These are phyloP conservation scores for Acacia confusa DNA, from an alignment of 306 rosid genomes.

Conservation along the genomic window DNA sequence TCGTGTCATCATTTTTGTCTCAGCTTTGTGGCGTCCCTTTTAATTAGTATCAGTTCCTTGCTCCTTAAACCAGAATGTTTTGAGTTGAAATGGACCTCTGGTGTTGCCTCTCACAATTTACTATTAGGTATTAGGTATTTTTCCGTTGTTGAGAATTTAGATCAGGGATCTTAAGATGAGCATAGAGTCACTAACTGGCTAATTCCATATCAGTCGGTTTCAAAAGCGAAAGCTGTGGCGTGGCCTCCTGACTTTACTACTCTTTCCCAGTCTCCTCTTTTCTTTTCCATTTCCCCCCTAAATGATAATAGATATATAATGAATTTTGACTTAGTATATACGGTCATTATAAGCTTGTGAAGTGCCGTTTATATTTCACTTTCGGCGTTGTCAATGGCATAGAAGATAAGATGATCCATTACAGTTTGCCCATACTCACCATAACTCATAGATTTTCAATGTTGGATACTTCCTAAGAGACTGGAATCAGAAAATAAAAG, in stretches of 20 bases:
- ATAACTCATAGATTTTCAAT: constrained; percentile 35
- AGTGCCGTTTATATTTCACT: constrained; percentile 21
- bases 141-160: constrained; percentile 7
- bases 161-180: not conserved
- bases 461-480: not conserved
- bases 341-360: constrained; percentile 45
- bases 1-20: constrained; percentile 6
- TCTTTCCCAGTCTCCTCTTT: constrained; percentile 7
- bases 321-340: constrained; percentile 34
- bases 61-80: constrained; percentile 12
- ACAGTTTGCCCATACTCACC: constrained; percentile 26
- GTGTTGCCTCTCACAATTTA: not conserved
- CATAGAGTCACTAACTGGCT: not conserved
- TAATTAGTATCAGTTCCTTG: constrained; percentile 21
- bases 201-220: not conserved
- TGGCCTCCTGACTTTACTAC: constrained; percentile 22
- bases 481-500: constrained; percentile 1
- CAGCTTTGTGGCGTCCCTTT: constrained; percentile 4
- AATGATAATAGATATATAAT: constrained; percentile 4
- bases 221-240: constrained; percentile 28
- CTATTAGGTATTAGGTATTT: constrained; percentile 6
- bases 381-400: constrained; percentile 33
- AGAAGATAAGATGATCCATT: constrained; percentile 38
- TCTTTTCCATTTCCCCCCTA: not conserved
- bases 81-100: constrained; percentile 7